Percentiles rank a stretch among this genome's conserved stretches.
Evolutionary conservation across 2,329 filamentous ascomycete species (phyloP).

Genomic region (Alternaria postmessia): DNA sequence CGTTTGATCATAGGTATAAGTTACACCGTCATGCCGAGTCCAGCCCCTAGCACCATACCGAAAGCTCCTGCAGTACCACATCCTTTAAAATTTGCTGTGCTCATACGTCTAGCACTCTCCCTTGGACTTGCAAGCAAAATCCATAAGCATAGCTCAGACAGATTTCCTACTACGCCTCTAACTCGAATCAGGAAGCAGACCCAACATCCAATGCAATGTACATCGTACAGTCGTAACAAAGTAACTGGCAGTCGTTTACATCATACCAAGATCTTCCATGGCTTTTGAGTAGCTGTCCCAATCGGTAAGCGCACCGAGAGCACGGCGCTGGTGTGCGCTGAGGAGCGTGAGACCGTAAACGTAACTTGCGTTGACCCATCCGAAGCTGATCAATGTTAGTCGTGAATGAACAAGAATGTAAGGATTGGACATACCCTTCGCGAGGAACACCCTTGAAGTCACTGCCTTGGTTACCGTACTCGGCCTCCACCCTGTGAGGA

Average conservation of each 20-base stretch:
- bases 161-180: conserved; percentile 1
- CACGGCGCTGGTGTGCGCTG: conserved; percentile 86
- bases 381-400: conserved; percentile 71
- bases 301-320: conserved; percentile 84
- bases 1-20: conserved; percentile 2
- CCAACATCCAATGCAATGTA: conserved; percentile 10
- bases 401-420: neutral
- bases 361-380: conserved; percentile 98
- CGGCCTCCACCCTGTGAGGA: conserved; percentile 92
- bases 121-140: neutral
- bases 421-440: conserved; percentile 78
- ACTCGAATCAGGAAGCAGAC: conserved; percentile 2
- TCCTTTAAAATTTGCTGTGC: neutral
- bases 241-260: conserved; percentile 6
- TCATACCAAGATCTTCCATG: conserved; percentile 51
- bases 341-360: conserved; percentile 91
- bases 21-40: neutral
- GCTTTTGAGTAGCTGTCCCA: conserved; percentile 84
- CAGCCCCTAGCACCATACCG: neutral
- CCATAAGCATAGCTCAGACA: neutral
- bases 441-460: conserved; percentile 96
- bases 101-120: neutral
- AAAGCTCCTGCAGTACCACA: neutral
- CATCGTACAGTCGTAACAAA: conserved; percentile 16
- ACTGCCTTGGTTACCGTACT: conserved; percentile 95